phyloP scores from a whole-genome alignment of 225 moss, liverwort and hornwort genomes.

The Anthoceros angustus region DNA sequence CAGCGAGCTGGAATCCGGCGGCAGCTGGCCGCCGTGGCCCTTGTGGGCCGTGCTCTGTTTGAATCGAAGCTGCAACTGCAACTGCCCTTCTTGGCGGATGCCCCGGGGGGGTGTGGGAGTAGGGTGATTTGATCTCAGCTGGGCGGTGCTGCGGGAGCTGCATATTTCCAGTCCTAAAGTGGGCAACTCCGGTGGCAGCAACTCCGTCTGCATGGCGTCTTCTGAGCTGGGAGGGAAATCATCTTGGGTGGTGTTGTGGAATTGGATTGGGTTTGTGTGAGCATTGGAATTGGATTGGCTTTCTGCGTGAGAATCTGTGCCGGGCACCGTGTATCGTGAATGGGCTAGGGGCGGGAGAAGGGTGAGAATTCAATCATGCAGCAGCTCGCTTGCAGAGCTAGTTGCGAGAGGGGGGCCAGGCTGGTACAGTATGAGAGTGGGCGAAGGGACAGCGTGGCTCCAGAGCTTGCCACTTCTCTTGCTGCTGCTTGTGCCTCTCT shows the following conservation, averaged over 20 bases:
- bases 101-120: background rate
- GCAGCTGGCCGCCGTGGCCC: background rate
- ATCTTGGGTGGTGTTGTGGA: too few species aligned
- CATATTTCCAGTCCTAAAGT: too few species aligned
- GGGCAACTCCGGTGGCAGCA: too few species aligned
- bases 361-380: background rate
- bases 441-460: background rate
- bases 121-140: background rate
- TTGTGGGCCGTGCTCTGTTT: background rate
- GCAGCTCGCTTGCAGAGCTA: background rate
- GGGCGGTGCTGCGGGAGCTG: background rate
- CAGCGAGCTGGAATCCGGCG: background rate
- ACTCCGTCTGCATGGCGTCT: too few species aligned
- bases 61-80: background rate
- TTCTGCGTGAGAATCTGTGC: too few species aligned
- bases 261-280: too few species aligned
- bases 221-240: too few species aligned
- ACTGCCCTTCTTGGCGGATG: background rate
- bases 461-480: background rate
- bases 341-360: background rate
- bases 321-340: too few species aligned
- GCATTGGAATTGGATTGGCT: too few species aligned
- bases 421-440: background rate
- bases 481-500: background rate
- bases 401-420: background rate